Conservation (phyloP, 345 rosid genomes). For the Bruguiera parviflora region DNA sequence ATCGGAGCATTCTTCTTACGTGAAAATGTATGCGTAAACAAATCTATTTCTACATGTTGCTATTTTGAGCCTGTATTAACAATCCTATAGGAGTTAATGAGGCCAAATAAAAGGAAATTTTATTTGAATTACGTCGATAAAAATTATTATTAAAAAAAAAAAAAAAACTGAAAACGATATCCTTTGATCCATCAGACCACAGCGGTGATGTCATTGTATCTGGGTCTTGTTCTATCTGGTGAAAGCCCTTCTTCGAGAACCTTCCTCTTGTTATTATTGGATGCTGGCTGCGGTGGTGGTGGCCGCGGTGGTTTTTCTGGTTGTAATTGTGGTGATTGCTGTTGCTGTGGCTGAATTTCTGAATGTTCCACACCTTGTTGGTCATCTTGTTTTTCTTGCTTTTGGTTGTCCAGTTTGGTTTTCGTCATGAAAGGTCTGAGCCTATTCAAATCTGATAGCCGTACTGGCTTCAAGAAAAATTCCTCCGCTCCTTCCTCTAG, state of each 20-base stretch:
- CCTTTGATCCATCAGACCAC: slow-evolving; percentile 21
- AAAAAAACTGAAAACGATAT: background rate
- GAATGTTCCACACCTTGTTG: slow-evolving; percentile 5
- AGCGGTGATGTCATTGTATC: slow-evolving; percentile 40
- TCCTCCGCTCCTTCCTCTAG: slow-evolving; percentile 76
- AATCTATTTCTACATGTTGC: slow-evolving; percentile 22
- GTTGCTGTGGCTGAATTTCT: slow-evolving; percentile 8
- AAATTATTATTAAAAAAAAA: slow-evolving; percentile 6
- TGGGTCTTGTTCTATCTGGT: slow-evolving; percentile 47
- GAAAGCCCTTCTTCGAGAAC: slow-evolving; percentile 52
- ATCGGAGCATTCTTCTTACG: slow-evolving; percentile 7
- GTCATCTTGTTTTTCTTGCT: slow-evolving; percentile 18
- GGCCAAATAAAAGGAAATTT: background rate
- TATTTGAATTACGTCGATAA: slow-evolving; percentile 11
- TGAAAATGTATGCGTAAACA: slow-evolving; percentile 15
- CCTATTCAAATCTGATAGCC: slow-evolving; percentile 47
- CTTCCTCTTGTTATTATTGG: slow-evolving; percentile 51
- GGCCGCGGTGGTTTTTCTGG: background rate
- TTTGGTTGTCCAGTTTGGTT: slow-evolving; percentile 34
- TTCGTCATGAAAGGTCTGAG: slow-evolving; percentile 52
- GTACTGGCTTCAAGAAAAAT: slow-evolving; percentile 64
- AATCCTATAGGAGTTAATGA: background rate
- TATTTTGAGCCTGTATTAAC: slow-evolving; percentile 13
- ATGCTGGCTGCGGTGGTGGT: slow-evolving; percentile 4
- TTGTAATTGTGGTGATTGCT: background rate